Conservation (phyloP, 441 rosid species). For the Corymbia citriodora region DNA sequence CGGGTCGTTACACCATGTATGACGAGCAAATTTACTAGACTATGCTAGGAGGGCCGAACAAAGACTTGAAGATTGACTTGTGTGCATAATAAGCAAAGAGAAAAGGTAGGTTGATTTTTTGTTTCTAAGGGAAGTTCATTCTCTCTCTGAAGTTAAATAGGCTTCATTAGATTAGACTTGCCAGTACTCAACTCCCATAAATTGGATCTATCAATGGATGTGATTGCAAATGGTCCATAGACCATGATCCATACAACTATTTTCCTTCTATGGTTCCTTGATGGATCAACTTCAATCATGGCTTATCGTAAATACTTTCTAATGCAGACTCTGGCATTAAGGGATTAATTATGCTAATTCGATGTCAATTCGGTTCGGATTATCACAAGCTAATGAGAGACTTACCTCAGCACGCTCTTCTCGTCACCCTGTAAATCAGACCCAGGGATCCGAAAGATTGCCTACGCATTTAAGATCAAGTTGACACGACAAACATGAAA, state of each 20-base stretch:
- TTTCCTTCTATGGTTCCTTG: background rate
- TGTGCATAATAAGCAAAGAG: background rate
- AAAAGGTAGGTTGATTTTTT: background rate
- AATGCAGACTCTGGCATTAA: background rate
- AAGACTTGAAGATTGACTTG: background rate
- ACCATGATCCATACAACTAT: too few relatives aligned
- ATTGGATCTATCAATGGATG: background rate
- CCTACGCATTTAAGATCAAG: background rate
- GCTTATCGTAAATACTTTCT: background rate
- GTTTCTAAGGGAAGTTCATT: background rate
- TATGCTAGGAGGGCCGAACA: background rate
- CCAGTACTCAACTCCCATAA: background rate
- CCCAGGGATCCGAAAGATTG: background rate
- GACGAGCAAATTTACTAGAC: background rate
- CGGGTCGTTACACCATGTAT: too few relatives aligned
- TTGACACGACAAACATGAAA: background rate
- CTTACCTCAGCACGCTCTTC: background rate
- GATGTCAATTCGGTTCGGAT: background rate
- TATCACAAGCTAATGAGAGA: background rate
- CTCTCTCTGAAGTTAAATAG: background rate
- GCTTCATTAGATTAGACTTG: background rate
- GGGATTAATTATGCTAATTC: rapidly evolving
- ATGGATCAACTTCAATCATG: background rate
- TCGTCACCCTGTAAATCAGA: background rate
- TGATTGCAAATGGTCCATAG: background rate